Evolutionary conservation across 2,329 filamentous ascomycete genomes (phyloP).

Genomic region (Simplicillium aogashimaense): DNA sequence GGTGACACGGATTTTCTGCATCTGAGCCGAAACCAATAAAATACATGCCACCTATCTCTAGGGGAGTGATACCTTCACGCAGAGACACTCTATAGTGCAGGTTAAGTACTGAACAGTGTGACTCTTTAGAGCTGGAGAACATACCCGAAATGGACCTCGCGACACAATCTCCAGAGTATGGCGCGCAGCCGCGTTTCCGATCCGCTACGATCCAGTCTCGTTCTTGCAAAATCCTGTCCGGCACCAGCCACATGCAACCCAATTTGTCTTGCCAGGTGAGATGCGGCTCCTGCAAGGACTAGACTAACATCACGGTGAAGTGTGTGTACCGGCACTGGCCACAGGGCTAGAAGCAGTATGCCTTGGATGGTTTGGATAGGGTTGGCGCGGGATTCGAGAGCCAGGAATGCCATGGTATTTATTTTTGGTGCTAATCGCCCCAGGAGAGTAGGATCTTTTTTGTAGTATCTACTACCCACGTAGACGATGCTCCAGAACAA

Average conservation of each 20-base stretch:
- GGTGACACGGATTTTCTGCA: no score
- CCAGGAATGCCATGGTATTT: constrained; percentile 23
- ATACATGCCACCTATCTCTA: no score
- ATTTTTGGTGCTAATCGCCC: constrained; percentile 20
- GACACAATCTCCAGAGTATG: no score
- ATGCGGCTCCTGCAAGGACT: constrained; percentile 25
- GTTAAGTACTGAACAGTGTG: no score
- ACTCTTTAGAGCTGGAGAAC: no score
- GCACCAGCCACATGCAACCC: constrained; percentile 25
- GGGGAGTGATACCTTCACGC: no score
- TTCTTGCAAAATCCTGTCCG: constrained; percentile 27
- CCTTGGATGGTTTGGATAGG: constrained; percentile 26
- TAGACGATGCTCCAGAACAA: constrained; percentile 28
- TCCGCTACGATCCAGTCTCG: constrained; percentile 16
- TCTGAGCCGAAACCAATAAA: no score
- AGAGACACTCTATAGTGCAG: no score
- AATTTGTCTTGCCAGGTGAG: constrained; percentile 28
- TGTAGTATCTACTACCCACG: constrained; percentile 24
- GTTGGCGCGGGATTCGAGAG: constrained; percentile 17
- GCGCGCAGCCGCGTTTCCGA: neutral
- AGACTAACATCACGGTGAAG: constrained; percentile 28
- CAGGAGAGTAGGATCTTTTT: constrained; percentile 21
- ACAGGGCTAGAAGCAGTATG: constrained; percentile 25
- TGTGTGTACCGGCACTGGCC: constrained; percentile 27
- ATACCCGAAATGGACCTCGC: no score